These are phyloP conservation scores for Beauveria caledonica DNA, from an alignment of 2,329 filamentous ascomycete genomes.

Conservation along the genomic window DNA sequence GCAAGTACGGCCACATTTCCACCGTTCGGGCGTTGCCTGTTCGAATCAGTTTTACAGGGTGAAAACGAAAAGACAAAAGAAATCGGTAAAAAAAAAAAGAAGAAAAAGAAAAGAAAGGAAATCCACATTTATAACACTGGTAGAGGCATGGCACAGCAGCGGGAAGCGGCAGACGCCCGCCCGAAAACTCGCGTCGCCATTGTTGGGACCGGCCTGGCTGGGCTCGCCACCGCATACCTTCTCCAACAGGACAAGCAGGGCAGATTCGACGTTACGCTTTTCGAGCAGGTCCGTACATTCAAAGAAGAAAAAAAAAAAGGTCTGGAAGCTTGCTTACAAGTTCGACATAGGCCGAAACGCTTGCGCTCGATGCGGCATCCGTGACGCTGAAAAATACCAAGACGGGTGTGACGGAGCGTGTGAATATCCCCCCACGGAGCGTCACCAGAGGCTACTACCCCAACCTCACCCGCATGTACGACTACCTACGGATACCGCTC, in stretches of 20 bases:
- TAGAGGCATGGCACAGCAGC: not conserved
- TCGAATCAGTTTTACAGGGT: not conserved
- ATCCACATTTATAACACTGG: not conserved
- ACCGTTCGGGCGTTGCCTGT: not conserved
- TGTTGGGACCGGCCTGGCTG: constrained; percentile 30
- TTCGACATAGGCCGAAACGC: constrained; percentile 20
- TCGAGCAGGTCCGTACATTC: constrained; percentile 24
- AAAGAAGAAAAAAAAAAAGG: too few species aligned
- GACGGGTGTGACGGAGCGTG: constrained; percentile 24
- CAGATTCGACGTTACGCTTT: constrained; percentile 27
- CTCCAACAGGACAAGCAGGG: constrained; percentile 23
- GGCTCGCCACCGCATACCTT: constrained; percentile 28
- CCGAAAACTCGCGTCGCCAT: constrained; percentile 22
- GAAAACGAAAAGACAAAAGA: not conserved
- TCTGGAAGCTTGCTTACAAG: not conserved
- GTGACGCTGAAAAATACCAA: constrained; percentile 26
- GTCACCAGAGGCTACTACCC: constrained; percentile 39
- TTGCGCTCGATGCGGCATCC: constrained; percentile 32
- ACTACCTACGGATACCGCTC: constrained; percentile 42
- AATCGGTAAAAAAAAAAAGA: too few species aligned
- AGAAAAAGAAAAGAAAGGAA: not conserved
- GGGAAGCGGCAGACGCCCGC: not conserved
- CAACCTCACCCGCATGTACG: constrained; percentile 48
- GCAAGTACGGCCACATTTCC: not conserved
- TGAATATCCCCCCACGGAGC: constrained; percentile 33